Evolutionary conservation across 768 basidiomycete species (phyloP), one percentile per base, ranked within the genome.

Genomic region (Auricularia heimuer): DNA sequence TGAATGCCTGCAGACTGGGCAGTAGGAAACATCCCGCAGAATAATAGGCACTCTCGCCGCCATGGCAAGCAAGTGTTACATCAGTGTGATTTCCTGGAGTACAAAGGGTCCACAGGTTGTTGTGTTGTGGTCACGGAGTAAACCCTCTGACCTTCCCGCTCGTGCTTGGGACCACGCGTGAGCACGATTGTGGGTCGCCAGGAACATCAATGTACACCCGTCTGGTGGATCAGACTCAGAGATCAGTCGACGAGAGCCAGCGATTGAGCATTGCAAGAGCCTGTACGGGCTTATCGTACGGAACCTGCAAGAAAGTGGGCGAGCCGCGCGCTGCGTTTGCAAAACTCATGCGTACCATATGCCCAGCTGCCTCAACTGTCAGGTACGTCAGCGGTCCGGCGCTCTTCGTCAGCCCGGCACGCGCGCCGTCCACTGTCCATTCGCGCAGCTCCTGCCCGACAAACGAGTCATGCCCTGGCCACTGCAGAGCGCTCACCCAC

Each of bases 241-340:
- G 70, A 10, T 70, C 74, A 65, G 75, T 65, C 54, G 75, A 72
- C 33, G 77, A 78, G 36, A 90, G 73, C 89, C 88, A 90, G 42
- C 82, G 77, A 34, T 82, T 82, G 36, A 90, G 77, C 83, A 90
- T 84, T 56, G 79, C 76, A 56, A 85, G 74, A 10, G 85, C 77
- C 71, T 88, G 85, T 67, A 77, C 80, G 3, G 89, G 88, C 70
- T 86, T 87, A 71, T 87, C 86, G 77, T 83, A 80, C 36, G 86
- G 86, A 66, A 87, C 85, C 78, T 86, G 11, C 29, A 1, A 8
- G 54, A 12, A n/a, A 65, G 29, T 66, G 64, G 54, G 29, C 7
- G 10, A 63, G 24, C 1, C 54, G 35, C 21, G 8, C 47, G 11
- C 18, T 0, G 11, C 3, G 14, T 21, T 21, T 0, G 16, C 51